Evolutionary conservation across 2,329 filamentous ascomycete species (phyloP), one percentile per base, ranked within the genome.

Genomic region (Paecilomyces sp.): DNA sequence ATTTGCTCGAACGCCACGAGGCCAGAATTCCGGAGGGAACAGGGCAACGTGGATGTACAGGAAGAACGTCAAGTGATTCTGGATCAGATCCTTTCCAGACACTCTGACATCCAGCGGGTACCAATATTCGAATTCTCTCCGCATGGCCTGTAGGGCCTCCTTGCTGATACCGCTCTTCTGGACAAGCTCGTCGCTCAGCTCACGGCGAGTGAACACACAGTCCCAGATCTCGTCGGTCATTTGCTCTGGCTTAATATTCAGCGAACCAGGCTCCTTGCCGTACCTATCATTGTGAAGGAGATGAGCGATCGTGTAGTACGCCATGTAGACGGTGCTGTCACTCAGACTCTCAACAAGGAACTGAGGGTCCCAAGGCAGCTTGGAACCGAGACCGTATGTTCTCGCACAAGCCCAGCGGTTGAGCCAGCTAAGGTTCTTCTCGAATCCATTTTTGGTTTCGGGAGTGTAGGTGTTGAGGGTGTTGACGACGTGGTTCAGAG

Each of bases 201-300:
- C 87, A 18, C 86, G 85, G 59, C 91, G 86, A 72, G 85, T 88
- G 79, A 97, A 97, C 66, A 97, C 80, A 72, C 96, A 97, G 76
- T 99, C 93, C 92, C 92, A 99, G 54, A 96, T 90, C 67, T 95
- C 91, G 65, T 97, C 92, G 8, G 84, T 91, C 88, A 97, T 92
- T 76, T 97, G 91, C 60, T 94, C 90, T 1, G 91, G 80, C 52
- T 82, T 84, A 65, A 97, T 83, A 63, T 88, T 85, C 57, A 87
- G 81, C 34, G 83, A 70, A 64, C 91, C 92, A 65, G 84, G 82
- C 54, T 85, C 83, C 67, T 86, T 85, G 57, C 94, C 94, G 66
- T 91, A 97, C 62, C 94, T 86, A 68, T 97, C 94, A 57, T 84
- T 86, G 77, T 96, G 92, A 33, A 96, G 83, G 50, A 81, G 72